Conservation (phyloP, 2,329 filamentous ascomycete species). For the Nothophoma quercina region DNA sequence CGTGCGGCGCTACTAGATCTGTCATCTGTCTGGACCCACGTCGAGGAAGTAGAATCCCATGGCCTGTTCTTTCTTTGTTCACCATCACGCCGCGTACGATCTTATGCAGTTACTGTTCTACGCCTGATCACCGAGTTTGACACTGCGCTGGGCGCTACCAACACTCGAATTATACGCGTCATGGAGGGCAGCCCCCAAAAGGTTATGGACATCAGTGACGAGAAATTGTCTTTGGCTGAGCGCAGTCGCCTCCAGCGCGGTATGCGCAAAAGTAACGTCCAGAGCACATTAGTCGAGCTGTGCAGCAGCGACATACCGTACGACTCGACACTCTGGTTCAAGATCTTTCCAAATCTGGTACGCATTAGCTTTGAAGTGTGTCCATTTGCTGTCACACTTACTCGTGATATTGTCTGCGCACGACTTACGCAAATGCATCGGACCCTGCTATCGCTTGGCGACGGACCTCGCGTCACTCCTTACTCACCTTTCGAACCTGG, state of each 20-base stretch:
- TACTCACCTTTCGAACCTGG: conserved; percentile 66
- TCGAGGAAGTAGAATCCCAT: conserved; percentile 96
- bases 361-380: conserved; percentile 90
- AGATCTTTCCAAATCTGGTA: conserved; percentile 95
- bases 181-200: conserved; percentile 87
- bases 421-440: conserved; percentile 93
- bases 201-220: conserved; percentile 91
- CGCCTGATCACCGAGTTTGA: conserved; percentile 95
- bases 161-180: conserved; percentile 86
- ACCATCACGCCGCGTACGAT: conserved; percentile 86
- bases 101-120: conserved; percentile 90
- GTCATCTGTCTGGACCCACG: conserved; percentile 87
- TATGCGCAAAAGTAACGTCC: conserved; percentile 81
- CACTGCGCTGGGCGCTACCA: conserved; percentile 80
- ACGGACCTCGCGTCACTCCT: conserved; percentile 61
- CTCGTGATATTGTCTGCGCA: conserved; percentile 90
- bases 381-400: conserved; percentile 87
- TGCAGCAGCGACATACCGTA: conserved; percentile 96
- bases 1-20: conserved; percentile 81
- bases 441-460: conserved; percentile 78
- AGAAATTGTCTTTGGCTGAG: conserved; percentile 89
- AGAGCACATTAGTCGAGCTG: conserved; percentile 88
- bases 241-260: conserved; percentile 90
- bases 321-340: conserved; percentile 95
- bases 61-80: conserved; percentile 97